Evolutionary conservation across 257 asterid species (phyloP).

Genomic region (Solanum bulbocastanum): DNA sequence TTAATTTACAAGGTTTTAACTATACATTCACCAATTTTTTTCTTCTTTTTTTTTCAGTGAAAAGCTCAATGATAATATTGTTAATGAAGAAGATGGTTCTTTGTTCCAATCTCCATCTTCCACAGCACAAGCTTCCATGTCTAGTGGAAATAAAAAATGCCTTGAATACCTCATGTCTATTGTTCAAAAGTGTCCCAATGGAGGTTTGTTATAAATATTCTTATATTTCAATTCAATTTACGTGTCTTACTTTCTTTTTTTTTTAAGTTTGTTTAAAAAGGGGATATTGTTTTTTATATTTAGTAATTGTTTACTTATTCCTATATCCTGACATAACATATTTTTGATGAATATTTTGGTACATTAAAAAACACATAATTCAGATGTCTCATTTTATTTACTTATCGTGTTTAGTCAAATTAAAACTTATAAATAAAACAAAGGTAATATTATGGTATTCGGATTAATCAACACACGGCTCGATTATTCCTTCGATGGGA

Average conservation of each 20-base stretch:
- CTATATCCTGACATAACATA: not conserved
- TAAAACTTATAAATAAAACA: no score
- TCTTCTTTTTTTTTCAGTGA: slow-evolving; percentile 1
- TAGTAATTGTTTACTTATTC: not conserved
- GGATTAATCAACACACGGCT: not conserved
- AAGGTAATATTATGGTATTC: not conserved
- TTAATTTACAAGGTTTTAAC: not conserved
- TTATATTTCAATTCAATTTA: not conserved
- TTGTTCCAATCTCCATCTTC: slow-evolving; percentile 47
- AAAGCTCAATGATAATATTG: not conserved
- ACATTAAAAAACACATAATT: not conserved
- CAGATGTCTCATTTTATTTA: not conserved
- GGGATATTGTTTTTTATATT: not conserved
- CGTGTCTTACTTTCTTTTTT: not conserved
- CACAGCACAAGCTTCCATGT: slow-evolving; percentile 33
- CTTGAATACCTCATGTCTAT: slow-evolving; percentile 26
- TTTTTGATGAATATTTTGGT: not conserved
- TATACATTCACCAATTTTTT: not conserved
- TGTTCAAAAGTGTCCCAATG: slow-evolving; percentile 26
- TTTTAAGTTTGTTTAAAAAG: not conserved
- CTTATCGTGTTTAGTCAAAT: not conserved
- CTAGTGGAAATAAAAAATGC: slow-evolving; percentile 16
- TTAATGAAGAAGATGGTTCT: slow-evolving; percentile 16
- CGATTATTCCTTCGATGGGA: not conserved
- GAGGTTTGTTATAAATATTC: slow-evolving; percentile 15